Base-by-base conservation (phyloP, 148 eudicot species). In the Chenopodium formosanum region DNA sequence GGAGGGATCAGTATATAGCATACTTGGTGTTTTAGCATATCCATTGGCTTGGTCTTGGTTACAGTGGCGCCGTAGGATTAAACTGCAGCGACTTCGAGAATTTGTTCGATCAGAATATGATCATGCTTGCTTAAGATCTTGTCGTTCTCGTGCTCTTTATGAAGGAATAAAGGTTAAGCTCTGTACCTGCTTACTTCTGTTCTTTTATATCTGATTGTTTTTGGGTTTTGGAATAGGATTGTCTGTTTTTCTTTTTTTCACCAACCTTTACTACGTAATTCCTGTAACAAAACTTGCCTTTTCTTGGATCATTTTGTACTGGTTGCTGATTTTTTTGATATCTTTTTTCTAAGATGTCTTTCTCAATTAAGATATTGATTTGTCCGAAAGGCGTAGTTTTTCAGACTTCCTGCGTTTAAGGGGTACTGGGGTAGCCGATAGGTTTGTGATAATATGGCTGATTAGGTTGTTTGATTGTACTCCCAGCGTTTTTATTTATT, bases 11-110 rank as follows among this genome's bases (percentile, higher is more conserved):
- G 86, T 92, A 12, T 89, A 91, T 82, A 89, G 89, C 85, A 91
- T 97, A 85, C 92, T 97, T 77, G 86, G 92, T 79, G 86, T 97
- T 75, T 84, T 97, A 76, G 95, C 91, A 77, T 90, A 89, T 84
- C 98, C 99, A 78, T 84, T 97, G 83, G 99, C 98, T 63, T 97
- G 95, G 95, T 97, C 99, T 75, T 97, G 99, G 99, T 92, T 86
- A 50, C 97, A 92, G 82, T 94, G 98, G 98, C 89, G 98, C 62
- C 92, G 95, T 31, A 90, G 89, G 85, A 83, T 94, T 73, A 97
- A 97, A 83, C 85, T 97, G 81, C 99, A 97, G 88, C 89, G 89
- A 69, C 86, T 97, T 40, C 97, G 97, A 84, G 99, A 97, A 81
- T 97, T 90, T 84, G 99, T 97, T 53, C 91, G 98, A 81, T 97